Evolutionary conservation across 306 rosid genomes (phyloP).

Genomic region (Pachyrhizus erosus): DNA sequence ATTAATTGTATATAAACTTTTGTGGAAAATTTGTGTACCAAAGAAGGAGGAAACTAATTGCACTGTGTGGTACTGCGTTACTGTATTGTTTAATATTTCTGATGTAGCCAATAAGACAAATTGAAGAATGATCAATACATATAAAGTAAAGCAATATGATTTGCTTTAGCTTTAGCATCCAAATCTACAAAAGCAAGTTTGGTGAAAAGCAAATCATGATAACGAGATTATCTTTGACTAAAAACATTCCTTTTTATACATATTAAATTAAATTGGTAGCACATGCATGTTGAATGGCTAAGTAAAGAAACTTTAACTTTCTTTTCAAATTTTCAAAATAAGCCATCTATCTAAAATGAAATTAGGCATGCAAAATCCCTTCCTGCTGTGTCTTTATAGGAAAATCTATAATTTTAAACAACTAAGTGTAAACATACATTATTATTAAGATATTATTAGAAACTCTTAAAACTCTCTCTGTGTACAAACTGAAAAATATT

Average conservation of each 20-base stretch:
- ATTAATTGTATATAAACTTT: background rate
- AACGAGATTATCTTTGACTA: background rate
- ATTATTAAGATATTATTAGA: no score
- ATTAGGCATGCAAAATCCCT: background rate
- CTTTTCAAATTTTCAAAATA: background rate
- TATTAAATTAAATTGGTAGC: background rate
- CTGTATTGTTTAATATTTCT: background rate
- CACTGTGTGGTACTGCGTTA: background rate
- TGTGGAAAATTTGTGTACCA: background rate
- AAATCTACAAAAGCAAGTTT: background rate
- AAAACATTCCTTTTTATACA: background rate
- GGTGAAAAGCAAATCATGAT: slow-evolving; percentile 13
- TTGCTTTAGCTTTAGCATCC: background rate
- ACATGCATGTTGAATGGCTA: background rate
- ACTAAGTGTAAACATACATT: background rate
- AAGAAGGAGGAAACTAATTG: background rate
- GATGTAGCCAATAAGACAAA: no score
- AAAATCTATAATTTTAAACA: background rate
- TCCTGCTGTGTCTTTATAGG: background rate
- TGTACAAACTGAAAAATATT: background rate
- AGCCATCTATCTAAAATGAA: background rate
- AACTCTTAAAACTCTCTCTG: no score
- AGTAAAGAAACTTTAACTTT: background rate
- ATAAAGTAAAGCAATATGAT: background rate
- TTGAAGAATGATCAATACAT: background rate